These are phyloP conservation scores for Auricularia auricula-judae DNA, from an alignment of 768 basidiomycete species.

Conservation along the genomic window DNA sequence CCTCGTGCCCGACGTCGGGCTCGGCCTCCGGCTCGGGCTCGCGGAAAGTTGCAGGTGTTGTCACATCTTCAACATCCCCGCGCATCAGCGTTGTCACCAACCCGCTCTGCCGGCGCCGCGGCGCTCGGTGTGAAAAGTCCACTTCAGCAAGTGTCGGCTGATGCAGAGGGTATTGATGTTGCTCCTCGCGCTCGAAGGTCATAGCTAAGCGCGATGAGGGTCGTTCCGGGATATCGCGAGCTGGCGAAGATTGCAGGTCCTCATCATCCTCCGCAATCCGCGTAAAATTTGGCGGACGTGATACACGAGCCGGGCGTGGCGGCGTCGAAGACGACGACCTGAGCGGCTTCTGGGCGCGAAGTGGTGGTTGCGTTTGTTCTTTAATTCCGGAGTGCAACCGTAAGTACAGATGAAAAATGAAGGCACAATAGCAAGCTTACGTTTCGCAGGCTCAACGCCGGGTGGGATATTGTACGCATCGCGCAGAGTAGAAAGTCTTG, in stretches of 20 bases:
- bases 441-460: not conserved
- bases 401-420: no score
- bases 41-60: no score
- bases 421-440: no score
- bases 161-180: no score
- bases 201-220: not conserved
- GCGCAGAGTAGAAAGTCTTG: not conserved
- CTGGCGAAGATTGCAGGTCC: not conserved
- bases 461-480: not conserved
- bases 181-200: no score
- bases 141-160: no score
- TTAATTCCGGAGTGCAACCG: no score
- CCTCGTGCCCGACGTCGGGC: not conserved
- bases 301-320: not conserved
- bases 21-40: not conserved
- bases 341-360: not conserved
- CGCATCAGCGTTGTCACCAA: conserved; percentile 24
- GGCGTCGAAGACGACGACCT: not conserved
- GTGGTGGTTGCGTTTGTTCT: not conserved
- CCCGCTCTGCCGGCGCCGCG: conserved; percentile 35
- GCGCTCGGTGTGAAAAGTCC: not conserved
- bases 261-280: not conserved
- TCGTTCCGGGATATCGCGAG: not conserved
- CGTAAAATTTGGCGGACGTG: not conserved
- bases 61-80: not conserved